Evolutionary conservation across 768 basidiomycete species (phyloP), one percentile per base, ranked within the genome.

Genomic region (Lyophyllum semitale): DNA sequence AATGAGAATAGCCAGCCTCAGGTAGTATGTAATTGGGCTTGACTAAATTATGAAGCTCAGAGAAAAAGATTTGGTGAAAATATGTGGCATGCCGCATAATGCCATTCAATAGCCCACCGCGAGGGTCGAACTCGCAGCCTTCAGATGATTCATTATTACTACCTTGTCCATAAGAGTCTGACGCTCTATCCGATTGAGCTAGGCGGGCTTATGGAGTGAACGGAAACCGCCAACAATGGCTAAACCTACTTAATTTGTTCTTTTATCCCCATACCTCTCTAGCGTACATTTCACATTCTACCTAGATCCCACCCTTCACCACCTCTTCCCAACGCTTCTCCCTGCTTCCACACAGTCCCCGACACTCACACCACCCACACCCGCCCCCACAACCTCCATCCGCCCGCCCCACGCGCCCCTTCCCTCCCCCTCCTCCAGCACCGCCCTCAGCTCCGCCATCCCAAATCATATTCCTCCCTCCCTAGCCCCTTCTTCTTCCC

Each of bases 361-460:
- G 1, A 95, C 81, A 61, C 94, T 94, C 2, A 94, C 90, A 2
- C 94, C 94, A 0, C 84, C 84, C 32, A 93, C 88, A 1, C 92
- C 91, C 11, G 91, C 89, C n/a, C 95, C 95, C 7, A 90, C 71
- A 2, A 94, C 76, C 51, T 84, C 83, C 66, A 94, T 59, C 47
- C 59, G 43, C 32, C 59, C 59, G 3, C 55, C 48, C 59, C 59
- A 60, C 30, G 55, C 59, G 9, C 59, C 59, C 8, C 73, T 65
- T 1, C 75, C 74, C 8, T 67, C 78, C n/a, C 85, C 69, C 57
- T 60, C 62, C 54, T 67, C 57, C 44, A 91, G 66, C 9, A 73
- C 75, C 2, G 58, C 59, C 52, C 73, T 71, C 33, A 95, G 64
- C 61, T 88, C 84, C 23, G 67, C 65, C 79, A 96, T 84, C 86